Evolutionary conservation across 2,329 filamentous ascomycete species (phyloP), one percentile per base, ranked within the genome.

Genomic region (Diaporthe vaccinii): DNA sequence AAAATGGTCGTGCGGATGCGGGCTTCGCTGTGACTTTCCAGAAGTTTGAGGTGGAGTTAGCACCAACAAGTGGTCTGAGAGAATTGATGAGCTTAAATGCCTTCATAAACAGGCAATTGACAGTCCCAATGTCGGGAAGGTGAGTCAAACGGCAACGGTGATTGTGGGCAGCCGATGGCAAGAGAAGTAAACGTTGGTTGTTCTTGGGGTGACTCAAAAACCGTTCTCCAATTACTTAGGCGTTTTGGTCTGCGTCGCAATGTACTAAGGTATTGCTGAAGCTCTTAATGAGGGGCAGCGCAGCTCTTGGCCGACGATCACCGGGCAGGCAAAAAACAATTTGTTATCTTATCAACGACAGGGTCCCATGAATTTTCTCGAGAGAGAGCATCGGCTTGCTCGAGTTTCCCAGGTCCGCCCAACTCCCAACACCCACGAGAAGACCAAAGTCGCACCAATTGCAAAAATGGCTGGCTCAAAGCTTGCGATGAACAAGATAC

Each of bases 401-500:
- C 2, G 10, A 31, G 6, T 12, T n/a, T 51, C 31, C 6, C 12
- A 51, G 31, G 22, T 17, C 12, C 3, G 5, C 7, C 22, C 20
- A 5, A 10, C 10, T 55, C 10, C n/a, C 17, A 10, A 4, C 65
- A 14, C 15, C 46, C 4, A 36, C 65, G 41, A 28, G 34, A 41
- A n/a, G 22, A 53, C 46, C 3, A 55, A 22, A 28, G 17, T 7
- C 25, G 34, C 39, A 41, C 20, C 36, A 51, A 58, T 49, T 34
- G 59, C 68, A 28, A 75, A 72, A 10, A 75, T 76, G 75, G 53
- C 59, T 46, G 71, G 75, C 9, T 34, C 36, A 12, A 73, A 74
- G 34, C 61, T 76, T 79, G 84, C 92, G 2, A 89, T 88, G 76
- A 98, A 98, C 85, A 98, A 98, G 84, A 85, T 94, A 31, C 93